Base-by-base conservation (phyloP, 805 yeast genomes). In the Barnettozyma californica region DNA sequence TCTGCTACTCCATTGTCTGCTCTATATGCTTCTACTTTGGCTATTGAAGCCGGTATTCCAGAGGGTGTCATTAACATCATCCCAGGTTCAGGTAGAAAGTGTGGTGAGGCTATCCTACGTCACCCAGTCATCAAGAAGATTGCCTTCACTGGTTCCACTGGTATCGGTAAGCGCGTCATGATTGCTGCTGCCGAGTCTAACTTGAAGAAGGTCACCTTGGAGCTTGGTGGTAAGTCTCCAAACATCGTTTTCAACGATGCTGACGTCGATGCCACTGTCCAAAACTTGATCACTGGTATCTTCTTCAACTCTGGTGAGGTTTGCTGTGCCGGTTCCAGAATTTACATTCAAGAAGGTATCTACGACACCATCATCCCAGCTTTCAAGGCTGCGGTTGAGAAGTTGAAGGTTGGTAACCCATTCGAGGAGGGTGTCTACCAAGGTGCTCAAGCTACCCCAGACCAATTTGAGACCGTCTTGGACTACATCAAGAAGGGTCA, bases 191-290 rank as follows among this genome's bases (percentile, higher is more conserved):
- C 88, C 52, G 76, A 78, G 54, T 72, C 87, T n/a, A 77, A 77
- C 69, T 74, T 84, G 73, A 85, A 85, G 77, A 84, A 84, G 71
- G 84, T 84, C 46, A 84, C 92, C 44, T 73, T 85, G 68, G 94
- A 85, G 70, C 75, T 84, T 60, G 94, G 94, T 68, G 94, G 94
- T 68, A 85, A 85, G 68, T 83, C 90, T 50, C 87, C 91, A 60
- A 82, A 84, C 65, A 76, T 85, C 60, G 82, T 85, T 38, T 84
- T 84, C 62, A 73, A 77, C 56, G 94, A 85, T 65, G 85, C 84
- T 53, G 73, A 83, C 61, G 58, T 83, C 50, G 74, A 76, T 38
- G 66, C 66, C 53, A 65, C 76, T 43, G 62, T 71, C 43, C 66
- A 72, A 48, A 74, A 76, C 62, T 74, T 84, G 59, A 73, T 80